Evolutionary conservation across 495 filamentous ascomycete species (phyloP).

Genomic region (Aspergillus campestris): DNA sequence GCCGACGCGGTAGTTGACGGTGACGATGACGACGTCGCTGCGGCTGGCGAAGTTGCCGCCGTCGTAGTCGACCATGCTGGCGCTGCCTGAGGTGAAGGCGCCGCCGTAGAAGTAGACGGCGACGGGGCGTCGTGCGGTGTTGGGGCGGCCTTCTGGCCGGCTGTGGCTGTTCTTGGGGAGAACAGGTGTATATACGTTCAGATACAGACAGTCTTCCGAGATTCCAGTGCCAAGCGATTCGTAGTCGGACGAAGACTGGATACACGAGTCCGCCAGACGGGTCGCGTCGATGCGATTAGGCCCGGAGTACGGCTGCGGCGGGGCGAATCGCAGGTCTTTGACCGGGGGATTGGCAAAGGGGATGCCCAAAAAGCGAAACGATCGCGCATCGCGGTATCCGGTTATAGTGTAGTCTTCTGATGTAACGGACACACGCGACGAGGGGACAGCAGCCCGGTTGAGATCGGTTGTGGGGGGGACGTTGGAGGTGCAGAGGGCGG

Average conservation of each 20-base stretch:
- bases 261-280: slow-evolving; percentile 31
- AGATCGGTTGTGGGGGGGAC: slow-evolving; percentile 19
- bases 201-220: slow-evolving; percentile 38
- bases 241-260: slow-evolving; percentile 22
- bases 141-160: background rate
- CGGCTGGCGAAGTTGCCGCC: slow-evolving; percentile 37
- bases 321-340: slow-evolving; percentile 30
- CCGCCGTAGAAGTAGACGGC: slow-evolving; percentile 41
- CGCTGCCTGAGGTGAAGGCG: slow-evolving; percentile 32
- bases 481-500: slow-evolving; percentile 19
- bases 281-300: slow-evolving; percentile 35
- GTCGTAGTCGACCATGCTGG: slow-evolving; percentile 30
- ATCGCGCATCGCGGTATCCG: slow-evolving; percentile 44
- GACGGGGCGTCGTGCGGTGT: slow-evolving; percentile 26
- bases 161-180: slow-evolving; percentile 4
- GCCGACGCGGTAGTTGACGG: slow-evolving; percentile 38
- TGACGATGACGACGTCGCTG: slow-evolving; percentile 42
- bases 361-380: slow-evolving; percentile 45
- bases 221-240: slow-evolving; percentile 11
- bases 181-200: slow-evolving; percentile 27
- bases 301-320: slow-evolving; percentile 34
- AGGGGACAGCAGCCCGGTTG: slow-evolving; percentile 9
- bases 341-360: slow-evolving; percentile 40
- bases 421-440: slow-evolving; percentile 27
- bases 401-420: slow-evolving; percentile 15